Evolutionary conservation across 768 basidiomycete species (phyloP), one percentile per base, ranked within the genome.

Genomic region (Wakefieldia striispora): DNA sequence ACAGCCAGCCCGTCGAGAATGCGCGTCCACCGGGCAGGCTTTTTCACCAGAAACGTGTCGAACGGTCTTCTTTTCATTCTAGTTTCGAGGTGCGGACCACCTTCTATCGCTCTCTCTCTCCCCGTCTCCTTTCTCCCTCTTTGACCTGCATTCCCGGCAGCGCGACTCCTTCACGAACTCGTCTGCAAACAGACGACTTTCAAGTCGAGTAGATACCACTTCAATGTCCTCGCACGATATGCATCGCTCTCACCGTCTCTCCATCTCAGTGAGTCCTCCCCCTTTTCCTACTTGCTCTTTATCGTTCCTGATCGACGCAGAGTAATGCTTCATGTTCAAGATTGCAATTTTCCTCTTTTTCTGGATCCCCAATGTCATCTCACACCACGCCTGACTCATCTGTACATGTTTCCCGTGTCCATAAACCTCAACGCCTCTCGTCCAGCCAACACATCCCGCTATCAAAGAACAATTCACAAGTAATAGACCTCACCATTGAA

Each of bases 401-500:
- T 43, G 45, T 43, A 42, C 41, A 38, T 50, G 9, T 20, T 21
- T 46, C 50, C 40, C 49, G 50, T 16, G 21, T 43, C 35, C 50
- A 43, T 42, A 45, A 43, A 12, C 31, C 38, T 13, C 53, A 20
- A 27, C 38, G 8, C n/a, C 12, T 42, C 14, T 47, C 54, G 26
- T 49, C 51, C 29, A 43, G 20, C 17, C 17, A 34, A 45, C 44
- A 35, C 10, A 14, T 14, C 34, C 14, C 10, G 14, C 23, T 13
- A 16, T 44, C n/a, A 12, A 46, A 29, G 26, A 36, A 17, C 4
- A 23, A 54, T 2, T 47, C 54, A 11, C 56, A 58, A 1, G 42
- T 56, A 4, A 64, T 59, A 47, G 58, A 63, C 47, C 63, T 58
- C 50, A 63, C 56, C 34, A 27, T 43, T 17, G 54, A 49, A 20